Conservation (phyloP, 1,139 yeast genomes). For the Geotrichum aggregatum region DNA sequence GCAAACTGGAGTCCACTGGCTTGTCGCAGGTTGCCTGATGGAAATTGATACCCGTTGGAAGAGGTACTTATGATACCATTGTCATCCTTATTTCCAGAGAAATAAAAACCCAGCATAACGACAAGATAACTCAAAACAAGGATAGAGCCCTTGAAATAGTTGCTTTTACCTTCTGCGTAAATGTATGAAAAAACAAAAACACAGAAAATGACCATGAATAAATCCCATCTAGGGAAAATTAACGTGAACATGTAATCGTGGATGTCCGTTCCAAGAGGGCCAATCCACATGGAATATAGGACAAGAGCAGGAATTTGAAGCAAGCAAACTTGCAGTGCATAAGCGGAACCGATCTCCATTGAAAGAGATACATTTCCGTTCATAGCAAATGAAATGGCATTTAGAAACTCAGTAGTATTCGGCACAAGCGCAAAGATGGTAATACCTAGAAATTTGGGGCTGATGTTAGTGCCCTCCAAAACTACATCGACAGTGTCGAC, state of each 20-base stretch:
- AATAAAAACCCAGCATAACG: constrained; percentile 76
- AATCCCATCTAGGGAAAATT: constrained; percentile 94
- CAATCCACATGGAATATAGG: constrained; percentile 59
- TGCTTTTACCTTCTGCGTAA: constrained; percentile 94
- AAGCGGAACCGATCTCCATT: constrained; percentile 97
- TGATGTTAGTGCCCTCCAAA: constrained; percentile 65
- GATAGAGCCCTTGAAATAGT: constrained; percentile 92
- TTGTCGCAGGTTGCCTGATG: background rate
- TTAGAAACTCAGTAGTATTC: constrained; percentile 91
- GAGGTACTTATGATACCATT: constrained; percentile 8
- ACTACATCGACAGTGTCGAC: constrained; percentile 94
- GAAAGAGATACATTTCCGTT: constrained; percentile 88
- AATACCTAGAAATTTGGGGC: constrained; percentile 86
- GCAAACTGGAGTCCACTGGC: constrained; percentile 1
- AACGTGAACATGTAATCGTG: constrained; percentile 63
- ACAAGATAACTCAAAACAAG: constrained; percentile 74
- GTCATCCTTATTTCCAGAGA: constrained; percentile 41
- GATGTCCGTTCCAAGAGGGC: constrained; percentile 31
- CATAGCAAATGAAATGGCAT: constrained; percentile 94
- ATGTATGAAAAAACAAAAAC: constrained; percentile 88
- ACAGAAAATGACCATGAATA: constrained; percentile 77
- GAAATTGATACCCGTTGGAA: background rate
- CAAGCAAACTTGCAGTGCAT: constrained; percentile 93
- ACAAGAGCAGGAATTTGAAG: constrained; percentile 91
- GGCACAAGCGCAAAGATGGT: constrained; percentile 96